Conservation (phyloP, 2,329 filamentous ascomycete species). For the Fusarium subtropicale region DNA sequence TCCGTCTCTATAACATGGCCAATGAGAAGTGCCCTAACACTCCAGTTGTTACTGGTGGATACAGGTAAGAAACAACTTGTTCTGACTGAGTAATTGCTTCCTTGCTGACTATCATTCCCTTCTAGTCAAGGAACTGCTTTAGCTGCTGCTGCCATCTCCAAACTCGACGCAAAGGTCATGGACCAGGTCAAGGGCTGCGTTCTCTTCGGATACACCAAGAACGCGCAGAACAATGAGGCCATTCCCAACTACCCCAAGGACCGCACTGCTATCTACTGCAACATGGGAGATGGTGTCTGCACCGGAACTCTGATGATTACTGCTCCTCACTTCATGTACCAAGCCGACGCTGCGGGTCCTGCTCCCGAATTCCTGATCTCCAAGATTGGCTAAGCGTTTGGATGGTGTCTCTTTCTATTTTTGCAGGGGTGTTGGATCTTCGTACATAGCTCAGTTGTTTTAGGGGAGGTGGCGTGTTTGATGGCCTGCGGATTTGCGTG, state of each 20-base stretch:
- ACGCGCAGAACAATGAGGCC: not conserved
- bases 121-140: conserved; percentile 7
- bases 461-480: accelerated
- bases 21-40: conserved; percentile 9
- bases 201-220: conserved; percentile 8
- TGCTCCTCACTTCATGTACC: conserved; percentile 2
- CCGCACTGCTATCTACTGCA: conserved; percentile 4
- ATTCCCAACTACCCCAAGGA: not conserved
- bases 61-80: not conserved
- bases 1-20: conserved; percentile 3
- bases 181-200: conserved; percentile 10
- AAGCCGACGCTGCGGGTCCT: not conserved
- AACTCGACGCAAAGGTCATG: not conserved
- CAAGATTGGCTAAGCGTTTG: not conserved
- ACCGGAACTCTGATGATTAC: not conserved
- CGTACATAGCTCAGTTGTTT: not conserved
- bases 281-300: not conserved
- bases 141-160: not conserved
- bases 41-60: conserved; percentile 4
- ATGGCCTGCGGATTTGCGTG: not conserved
- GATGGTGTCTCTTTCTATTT: accelerated
- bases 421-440: accelerated
- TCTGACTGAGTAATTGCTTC: accelerated
- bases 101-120: accelerated
- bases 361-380: not conserved